Evolutionary conservation across 2,329 filamentous ascomycete species (phyloP), one percentile per base, ranked within the genome.

Genomic region (Metarhizium robertsii): DNA sequence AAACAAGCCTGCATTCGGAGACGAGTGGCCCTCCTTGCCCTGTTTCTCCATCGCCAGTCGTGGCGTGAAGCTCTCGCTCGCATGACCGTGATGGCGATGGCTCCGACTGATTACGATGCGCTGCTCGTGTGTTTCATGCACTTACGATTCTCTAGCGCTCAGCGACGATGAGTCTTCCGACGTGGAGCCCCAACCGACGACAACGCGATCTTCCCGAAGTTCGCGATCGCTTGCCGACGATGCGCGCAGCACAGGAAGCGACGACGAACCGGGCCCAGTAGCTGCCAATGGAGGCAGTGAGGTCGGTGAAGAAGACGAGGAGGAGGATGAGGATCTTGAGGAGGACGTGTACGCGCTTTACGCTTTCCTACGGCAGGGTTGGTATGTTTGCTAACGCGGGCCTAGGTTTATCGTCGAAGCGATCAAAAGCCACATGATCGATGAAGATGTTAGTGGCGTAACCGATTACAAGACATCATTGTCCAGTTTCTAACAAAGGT

Each of bases 351-450:
- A 71, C 48, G 72, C 66, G 2, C 53, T 11, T 6, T 13, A 10
- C 6, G 3, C 20, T 18, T 34, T 10, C 10, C 16, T 36, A 16
- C 2, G 61, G 43, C 61, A 56, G 67, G 67, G 61, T 63, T 56
- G 67, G 61, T 63, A 55, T 54, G 59, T 56, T 46, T 18, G 32
- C 53, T 58, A 8, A 56, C 36, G 18, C 11, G 1, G 30, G n/a
- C 16, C 49, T 60, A 89, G 86, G 65, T 92, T 80, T 63, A 79
- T 89, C 14, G 88, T 94, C 4, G 87, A 92, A 66, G 80, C 82
- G 62, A 91, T 94, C 61, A 66, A 85, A 49, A 76, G 73, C 36
- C 89, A 92, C 69, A 77, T 79, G 54, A 76, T 86, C 48, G 75
- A 80, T 42, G 75, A 79, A 42, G 73, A 79, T 53, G 82, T 83